phyloP scores from a whole-genome alignment of 495 filamentous ascomycete genomes.

The Immersiella caudata region DNA sequence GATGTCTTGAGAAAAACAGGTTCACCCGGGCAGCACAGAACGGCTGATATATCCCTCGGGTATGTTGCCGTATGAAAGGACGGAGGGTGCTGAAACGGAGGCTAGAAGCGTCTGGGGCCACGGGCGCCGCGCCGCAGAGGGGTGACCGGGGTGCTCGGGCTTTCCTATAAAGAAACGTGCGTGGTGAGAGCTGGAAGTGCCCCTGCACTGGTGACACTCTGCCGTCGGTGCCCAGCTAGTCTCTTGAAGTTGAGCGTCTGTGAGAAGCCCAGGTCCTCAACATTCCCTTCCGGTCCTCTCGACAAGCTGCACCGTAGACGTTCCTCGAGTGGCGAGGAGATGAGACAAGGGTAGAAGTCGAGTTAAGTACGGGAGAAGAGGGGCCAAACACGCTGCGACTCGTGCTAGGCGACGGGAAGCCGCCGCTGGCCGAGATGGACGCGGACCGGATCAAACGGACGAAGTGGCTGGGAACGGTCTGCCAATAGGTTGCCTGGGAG shows the following conservation, averaged over 20 bases:
- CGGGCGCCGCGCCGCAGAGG: constrained; percentile 1
- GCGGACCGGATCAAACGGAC: constrained; percentile 26
- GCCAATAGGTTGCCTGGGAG: constrained; percentile 8
- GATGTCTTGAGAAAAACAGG: neutral
- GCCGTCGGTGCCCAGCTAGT: neutral
- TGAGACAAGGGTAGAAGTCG: neutral
- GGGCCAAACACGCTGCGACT: constrained; percentile 10
- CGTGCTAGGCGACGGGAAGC: constrained; percentile 20
- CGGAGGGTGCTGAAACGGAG: constrained; percentile 1
- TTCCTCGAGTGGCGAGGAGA: constrained; percentile 1
- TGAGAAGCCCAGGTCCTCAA: neutral
- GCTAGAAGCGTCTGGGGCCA: constrained; percentile 4
- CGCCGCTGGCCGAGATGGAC: constrained; percentile 26
- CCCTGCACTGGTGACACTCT: neutral
- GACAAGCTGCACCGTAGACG: constrained; percentile 2
- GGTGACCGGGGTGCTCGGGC: constrained; percentile 6
- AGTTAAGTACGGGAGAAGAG: neutral
- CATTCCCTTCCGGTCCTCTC: neutral
- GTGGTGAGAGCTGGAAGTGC: neutral
- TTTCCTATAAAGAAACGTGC: constrained; percentile 14
- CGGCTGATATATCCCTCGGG: neutral
- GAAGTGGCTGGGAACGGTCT: neutral
- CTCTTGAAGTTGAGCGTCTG: neutral
- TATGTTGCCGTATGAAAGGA: neutral
- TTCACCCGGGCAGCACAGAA: neutral